phyloP scores from a whole-genome alignment of 306 rosid genomes.

The Vigna mungo region DNA sequence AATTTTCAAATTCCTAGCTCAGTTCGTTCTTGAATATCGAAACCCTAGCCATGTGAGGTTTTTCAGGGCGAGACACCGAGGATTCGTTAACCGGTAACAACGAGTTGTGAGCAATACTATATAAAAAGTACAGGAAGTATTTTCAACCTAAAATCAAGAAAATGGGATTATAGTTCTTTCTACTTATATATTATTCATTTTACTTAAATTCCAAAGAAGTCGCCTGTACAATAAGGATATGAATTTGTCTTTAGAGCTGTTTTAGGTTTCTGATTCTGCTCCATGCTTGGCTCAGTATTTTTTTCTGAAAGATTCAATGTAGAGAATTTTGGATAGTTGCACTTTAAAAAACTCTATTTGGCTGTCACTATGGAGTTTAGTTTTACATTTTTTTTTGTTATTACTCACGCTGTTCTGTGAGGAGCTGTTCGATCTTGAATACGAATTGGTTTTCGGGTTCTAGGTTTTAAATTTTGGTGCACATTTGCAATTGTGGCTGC shows the following conservation, averaged over 20 bases:
- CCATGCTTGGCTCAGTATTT: neutral
- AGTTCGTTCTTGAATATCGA: neutral
- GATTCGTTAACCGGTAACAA: too few species aligned
- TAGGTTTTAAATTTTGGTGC: neutral
- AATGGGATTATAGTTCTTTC: too few species aligned
- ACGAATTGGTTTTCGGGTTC: neutral
- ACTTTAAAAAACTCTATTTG: neutral
- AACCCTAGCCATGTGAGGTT: slow-evolving; percentile 47
- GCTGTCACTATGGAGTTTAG: neutral
- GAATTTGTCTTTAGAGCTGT: neutral
- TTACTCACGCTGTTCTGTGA: neutral
- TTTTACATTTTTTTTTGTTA: slow-evolving; percentile 1
- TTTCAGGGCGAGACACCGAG: too few species aligned
- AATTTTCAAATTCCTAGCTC: neutral
- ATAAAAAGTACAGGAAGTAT: too few species aligned
- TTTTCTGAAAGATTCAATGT: neutral
- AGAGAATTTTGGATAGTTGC: neutral
- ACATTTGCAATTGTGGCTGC: neutral
- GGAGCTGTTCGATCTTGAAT: slow-evolving; percentile 28
- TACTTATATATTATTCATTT: too few species aligned
- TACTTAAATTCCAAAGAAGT: too few species aligned
- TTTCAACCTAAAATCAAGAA: too few species aligned
- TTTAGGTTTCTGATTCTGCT: neutral
- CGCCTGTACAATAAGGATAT: neutral
- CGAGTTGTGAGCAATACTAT: too few species aligned